These are phyloP conservation scores for Acanthamoeba culbertsoni DNA, from an alignment of 208 protist species.

Conservation along the genomic window DNA sequence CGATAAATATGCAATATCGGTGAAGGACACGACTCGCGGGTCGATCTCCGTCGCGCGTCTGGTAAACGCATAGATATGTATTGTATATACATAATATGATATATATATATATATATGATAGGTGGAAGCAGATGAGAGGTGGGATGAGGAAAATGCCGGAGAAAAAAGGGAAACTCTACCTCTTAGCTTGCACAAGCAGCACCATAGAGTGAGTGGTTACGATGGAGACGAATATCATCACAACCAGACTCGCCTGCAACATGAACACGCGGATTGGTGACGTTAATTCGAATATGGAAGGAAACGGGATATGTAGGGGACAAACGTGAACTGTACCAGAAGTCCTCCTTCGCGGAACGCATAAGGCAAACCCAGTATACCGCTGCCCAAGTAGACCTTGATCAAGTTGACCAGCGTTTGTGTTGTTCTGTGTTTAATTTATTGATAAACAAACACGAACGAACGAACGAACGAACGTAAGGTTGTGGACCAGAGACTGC, in stretches of 20 bases:
- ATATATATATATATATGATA: too few relatives aligned
- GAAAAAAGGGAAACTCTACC: neutral
- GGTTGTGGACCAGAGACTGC: neutral
- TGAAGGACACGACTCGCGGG: constrained; percentile 25
- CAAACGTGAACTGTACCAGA: neutral
- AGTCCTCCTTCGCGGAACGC: constrained; percentile 58
- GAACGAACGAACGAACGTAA: neutral
- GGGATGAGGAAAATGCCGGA: neutral
- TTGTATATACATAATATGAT: too few relatives aligned
- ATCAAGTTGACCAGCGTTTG: constrained; percentile 54
- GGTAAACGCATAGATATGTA: neutral
- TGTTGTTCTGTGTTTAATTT: neutral
- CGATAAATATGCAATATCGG: constrained; percentile 19
- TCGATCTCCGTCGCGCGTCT: neutral
- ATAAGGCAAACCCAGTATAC: constrained; percentile 56
- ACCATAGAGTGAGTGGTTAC: constrained; percentile 60
- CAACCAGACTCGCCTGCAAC: constrained; percentile 19
- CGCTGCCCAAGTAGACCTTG: constrained; percentile 53
- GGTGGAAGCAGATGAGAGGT: too few relatives aligned
- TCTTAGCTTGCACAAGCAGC: constrained; percentile 22
- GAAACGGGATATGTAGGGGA: neutral
- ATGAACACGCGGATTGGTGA: too few relatives aligned
- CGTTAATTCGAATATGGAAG: neutral
- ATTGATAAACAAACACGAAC: too few relatives aligned
- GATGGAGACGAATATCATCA: constrained; percentile 45